phyloP scores from a whole-genome alignment of 192 early-diverging fungal genomes.

The Dimargaris xerosporica region DNA sequence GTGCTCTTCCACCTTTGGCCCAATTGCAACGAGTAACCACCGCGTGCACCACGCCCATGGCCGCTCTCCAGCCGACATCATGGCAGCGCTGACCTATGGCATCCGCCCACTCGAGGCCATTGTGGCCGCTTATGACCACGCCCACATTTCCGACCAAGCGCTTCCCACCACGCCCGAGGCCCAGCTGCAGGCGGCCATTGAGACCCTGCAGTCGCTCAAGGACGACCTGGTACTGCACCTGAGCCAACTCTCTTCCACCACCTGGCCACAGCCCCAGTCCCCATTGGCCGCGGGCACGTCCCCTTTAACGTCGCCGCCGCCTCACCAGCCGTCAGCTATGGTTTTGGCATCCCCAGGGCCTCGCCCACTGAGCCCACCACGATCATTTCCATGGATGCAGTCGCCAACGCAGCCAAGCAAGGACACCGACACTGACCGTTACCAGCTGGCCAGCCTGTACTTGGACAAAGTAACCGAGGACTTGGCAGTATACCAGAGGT shows the following conservation, averaged over 20 bases:
- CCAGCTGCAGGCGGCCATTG: conserved; percentile 1
- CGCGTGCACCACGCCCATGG: no score
- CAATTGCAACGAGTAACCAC: no score
- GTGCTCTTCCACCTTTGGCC: no score
- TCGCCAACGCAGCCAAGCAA: neutral
- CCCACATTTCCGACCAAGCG: neutral
- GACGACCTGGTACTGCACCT: conserved; percentile 1
- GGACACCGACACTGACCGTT: neutral
- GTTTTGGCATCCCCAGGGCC: no score
- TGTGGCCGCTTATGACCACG: neutral
- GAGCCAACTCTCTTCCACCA: neutral
- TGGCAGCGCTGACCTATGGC: conserved; percentile 1
- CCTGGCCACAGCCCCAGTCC: neutral
- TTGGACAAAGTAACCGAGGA: neutral
- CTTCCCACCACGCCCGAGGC: neutral
- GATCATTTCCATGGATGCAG: neutral
- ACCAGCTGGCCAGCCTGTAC: neutral
- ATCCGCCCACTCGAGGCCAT: neutral
- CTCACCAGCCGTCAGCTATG: no score
- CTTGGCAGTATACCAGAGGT: neutral
- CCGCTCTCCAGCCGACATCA: neutral
- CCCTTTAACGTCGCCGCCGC: no score
- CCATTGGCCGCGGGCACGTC: neutral
- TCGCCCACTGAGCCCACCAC: no score
- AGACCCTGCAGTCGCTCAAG: neutral